These are phyloP conservation scores for Noccaea caerulescens DNA, from an alignment of 345 rosid genomes.

Conservation along the genomic window DNA sequence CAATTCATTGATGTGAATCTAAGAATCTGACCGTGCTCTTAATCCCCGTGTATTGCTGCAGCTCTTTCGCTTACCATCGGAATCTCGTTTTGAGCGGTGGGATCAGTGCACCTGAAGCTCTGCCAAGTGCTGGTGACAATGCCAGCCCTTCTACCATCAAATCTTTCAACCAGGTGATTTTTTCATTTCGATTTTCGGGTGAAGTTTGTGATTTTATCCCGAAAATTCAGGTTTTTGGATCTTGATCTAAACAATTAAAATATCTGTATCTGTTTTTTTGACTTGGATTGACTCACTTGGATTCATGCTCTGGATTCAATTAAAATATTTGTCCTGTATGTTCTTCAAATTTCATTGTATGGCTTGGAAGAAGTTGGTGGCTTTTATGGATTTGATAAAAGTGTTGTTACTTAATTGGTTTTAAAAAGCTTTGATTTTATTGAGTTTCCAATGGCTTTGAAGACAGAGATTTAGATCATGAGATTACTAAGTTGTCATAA, in stretches of 20 bases:
- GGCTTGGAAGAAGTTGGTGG: background rate
- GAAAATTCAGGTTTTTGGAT: background rate
- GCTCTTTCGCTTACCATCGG: slow-evolving; percentile 32
- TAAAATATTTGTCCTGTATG: background rate
- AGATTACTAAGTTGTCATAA: slow-evolving; percentile 11
- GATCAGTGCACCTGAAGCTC: slow-evolving; percentile 30
- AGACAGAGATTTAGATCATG: background rate
- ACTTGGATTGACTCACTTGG: slow-evolving; percentile 26
- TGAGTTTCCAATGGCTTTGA: slow-evolving; percentile 7
- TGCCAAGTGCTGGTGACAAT: slow-evolving; percentile 45
- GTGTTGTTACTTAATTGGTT: background rate
- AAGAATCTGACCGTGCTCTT: slow-evolving; percentile 15
- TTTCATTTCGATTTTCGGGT: background rate
- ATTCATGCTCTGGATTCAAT: slow-evolving; percentile 18
- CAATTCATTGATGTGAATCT: background rate
- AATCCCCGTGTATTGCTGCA: slow-evolving; percentile 10
- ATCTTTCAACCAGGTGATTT: slow-evolving; percentile 57
- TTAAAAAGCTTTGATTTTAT: background rate
- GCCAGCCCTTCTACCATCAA: slow-evolving; percentile 38
- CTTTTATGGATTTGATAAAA: slow-evolving; percentile 5
- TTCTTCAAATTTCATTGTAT: background rate
- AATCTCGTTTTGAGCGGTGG: slow-evolving; percentile 6
- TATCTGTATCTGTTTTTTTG: background rate
- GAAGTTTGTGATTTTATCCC: background rate
- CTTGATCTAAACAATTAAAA: background rate